Evolutionary conservation across 2,329 filamentous ascomycete species (phyloP), one percentile per base, ranked within the genome.

Genomic region (Lecanicillium sp.): DNA sequence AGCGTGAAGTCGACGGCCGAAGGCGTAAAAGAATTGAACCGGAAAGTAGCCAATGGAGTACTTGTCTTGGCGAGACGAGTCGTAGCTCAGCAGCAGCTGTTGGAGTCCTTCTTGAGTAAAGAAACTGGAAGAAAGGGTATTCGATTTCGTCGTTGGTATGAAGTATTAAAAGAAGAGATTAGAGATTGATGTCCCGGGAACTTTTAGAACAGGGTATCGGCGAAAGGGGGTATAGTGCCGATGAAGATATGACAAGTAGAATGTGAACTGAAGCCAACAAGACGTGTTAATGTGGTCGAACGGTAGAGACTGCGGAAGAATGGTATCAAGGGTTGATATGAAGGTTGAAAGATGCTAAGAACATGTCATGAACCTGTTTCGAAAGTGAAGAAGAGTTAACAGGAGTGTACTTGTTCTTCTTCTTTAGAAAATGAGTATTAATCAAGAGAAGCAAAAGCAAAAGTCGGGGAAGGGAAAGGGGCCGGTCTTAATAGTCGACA

Each of bases 231-330:
- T 46, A 46, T n/a, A 32, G 26, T 33, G 36, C 6, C 36, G 23
- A 7, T 12, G 40, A 19, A 17, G 26, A n/a, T n/a, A n/a, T 20
- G 36, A 29, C n/a, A 36, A 37, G 32, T 29, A 17, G 12, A 35
- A 24, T 33, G 44, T 10, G 26, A 24, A 27, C 27, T 24, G 21
- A 23, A 38, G 44, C 44, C 35, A 40, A 26, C 35, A 40, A 30
- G 35, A 19, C 14, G 20, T 32, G 44, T 19, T 47, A 33, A 14
- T 47, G 36, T 24, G 20, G 12, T 32, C 19, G 20, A 39, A 40
- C 44, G 36, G 44, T 40, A 47, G 44, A 27, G 44, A 47, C 35
- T 47, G 44, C 44, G 26, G 14, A 17, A 39, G n/a, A 40, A 29
- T 24, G 33, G 11, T 24, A 40, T 39, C 44, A 47, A 33, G 20